Conservation (phyloP, 768 basidiomycete genomes). For the Arthromyces matolae region DNA sequence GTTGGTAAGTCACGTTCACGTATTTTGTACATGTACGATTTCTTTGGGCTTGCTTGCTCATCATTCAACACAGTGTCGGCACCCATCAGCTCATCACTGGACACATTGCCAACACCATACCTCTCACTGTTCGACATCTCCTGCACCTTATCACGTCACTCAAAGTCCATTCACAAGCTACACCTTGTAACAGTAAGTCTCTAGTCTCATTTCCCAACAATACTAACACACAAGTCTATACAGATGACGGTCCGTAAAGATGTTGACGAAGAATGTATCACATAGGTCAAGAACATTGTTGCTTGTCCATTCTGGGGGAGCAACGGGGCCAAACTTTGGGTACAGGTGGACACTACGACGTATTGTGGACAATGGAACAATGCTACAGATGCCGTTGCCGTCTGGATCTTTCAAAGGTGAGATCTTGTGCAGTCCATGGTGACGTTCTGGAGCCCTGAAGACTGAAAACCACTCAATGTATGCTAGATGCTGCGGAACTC, state of each 20-base stretch:
- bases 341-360: conserved; percentile 25
- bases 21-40: no score
- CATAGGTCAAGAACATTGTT: conserved; percentile 16
- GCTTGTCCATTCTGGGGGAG: conserved; percentile 19
- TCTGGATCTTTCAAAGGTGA: background rate
- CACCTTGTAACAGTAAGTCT: no score
- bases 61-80: no score
- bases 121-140: no score
- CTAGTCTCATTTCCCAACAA: no score
- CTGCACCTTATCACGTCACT: no score
- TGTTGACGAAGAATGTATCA: conserved; percentile 15
- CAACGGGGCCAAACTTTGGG: conserved; percentile 21
- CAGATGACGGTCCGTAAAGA: conserved; percentile 15
- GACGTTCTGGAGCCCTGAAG: conserved; percentile 11
- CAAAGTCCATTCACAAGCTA: no score
- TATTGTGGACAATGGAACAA: conserved; percentile 27
- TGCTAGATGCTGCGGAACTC: conserved; percentile 16
- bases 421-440: conserved; percentile 20
- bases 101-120: no score
- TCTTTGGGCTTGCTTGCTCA: no score
- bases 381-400: conserved; percentile 15
- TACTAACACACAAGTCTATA: conserved; percentile 10
- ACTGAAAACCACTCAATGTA: conserved; percentile 25
- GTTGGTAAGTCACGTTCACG: no score
- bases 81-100: no score